A percentile compares a stretch with the other conserved stretches of the same genome.
These are phyloP conservation scores for Xylaria sp. DNA, from an alignment of 2,329 filamentous ascomycete genomes.

Conservation along the genomic window DNA sequence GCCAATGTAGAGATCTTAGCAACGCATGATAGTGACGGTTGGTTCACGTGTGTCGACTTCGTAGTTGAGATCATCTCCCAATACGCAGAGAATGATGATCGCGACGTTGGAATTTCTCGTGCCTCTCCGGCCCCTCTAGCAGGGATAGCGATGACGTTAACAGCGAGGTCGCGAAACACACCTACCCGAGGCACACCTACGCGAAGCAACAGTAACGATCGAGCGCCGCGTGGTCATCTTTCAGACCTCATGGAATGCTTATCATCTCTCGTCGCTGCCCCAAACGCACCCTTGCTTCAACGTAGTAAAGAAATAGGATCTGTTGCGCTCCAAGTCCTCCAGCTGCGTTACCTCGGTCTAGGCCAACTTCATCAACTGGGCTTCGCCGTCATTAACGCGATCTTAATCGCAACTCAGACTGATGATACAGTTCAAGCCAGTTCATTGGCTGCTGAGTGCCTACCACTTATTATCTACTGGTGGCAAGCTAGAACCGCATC, in stretches of 20 bases:
- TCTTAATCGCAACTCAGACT: slow-evolving; percentile 73
- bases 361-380: slow-evolving; percentile 76
- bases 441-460: slow-evolving; percentile 66
- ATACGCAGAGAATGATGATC: slow-evolving; percentile 58
- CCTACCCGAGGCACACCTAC: slow-evolving; percentile 42
- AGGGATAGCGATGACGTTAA: slow-evolving; percentile 49
- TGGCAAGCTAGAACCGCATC: slow-evolving; percentile 79
- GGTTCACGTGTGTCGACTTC: slow-evolving; percentile 77
- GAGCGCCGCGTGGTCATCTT: slow-evolving; percentile 52
- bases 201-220: slow-evolving; percentile 39
- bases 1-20: slow-evolving; percentile 85
- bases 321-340: slow-evolving; percentile 70
- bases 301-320: slow-evolving; percentile 67
- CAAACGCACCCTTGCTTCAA: slow-evolving; percentile 73
- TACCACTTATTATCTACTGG: slow-evolving; percentile 78
- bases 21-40: slow-evolving; percentile 65
- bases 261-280: slow-evolving; percentile 69
- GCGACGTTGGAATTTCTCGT: slow-evolving; percentile 52
- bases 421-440: slow-evolving; percentile 75
- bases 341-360: slow-evolving; percentile 66
- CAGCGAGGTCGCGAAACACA: slow-evolving; percentile 46
- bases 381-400: slow-evolving; percentile 78
- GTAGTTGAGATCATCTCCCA: slow-evolving; percentile 71
- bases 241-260: slow-evolving; percentile 74
- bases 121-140: slow-evolving; percentile 61